Evolutionary conservation across 495 filamentous ascomycete species (phyloP).

Genomic region (Hypoxylon intermedium): DNA sequence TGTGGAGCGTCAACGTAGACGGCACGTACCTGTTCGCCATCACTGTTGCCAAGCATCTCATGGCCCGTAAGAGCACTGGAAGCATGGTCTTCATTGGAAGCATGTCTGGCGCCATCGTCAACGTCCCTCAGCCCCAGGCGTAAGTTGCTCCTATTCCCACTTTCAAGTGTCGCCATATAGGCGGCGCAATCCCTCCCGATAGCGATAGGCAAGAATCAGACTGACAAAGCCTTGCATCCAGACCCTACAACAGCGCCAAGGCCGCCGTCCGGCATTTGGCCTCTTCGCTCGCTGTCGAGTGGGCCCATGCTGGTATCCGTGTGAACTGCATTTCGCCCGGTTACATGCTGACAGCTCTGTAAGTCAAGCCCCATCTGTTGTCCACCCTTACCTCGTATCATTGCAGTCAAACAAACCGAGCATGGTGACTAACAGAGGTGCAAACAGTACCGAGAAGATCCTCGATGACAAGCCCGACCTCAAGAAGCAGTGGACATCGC

Average conservation of each 20-base stretch:
- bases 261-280: slow-evolving; percentile 87
- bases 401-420: slow-evolving; percentile 15
- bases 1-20: slow-evolving; percentile 94
- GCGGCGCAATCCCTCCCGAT: neutral
- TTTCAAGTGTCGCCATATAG: neutral
- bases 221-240: slow-evolving; percentile 32
- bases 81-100: slow-evolving; percentile 94
- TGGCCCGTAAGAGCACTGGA: slow-evolving; percentile 77
- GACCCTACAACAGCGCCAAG: slow-evolving; percentile 87
- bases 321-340: slow-evolving; percentile 93
- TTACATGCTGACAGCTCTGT: slow-evolving; percentile 95
- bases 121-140: slow-evolving; percentile 91
- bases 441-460: slow-evolving; percentile 84
- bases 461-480: slow-evolving; percentile 90
- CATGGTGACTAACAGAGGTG: slow-evolving; percentile 8
- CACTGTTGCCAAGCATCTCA: slow-evolving; percentile 85
- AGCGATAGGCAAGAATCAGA: neutral
- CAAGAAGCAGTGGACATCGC: slow-evolving; percentile 83
- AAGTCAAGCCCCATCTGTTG: slow-evolving; percentile 42
- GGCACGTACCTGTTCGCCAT: slow-evolving; percentile 91
- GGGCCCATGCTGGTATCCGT: slow-evolving; percentile 81
- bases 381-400: slow-evolving; percentile 16
- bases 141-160: slow-evolving; percentile 38
- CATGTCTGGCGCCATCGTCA: slow-evolving; percentile 93
- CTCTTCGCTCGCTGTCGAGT: slow-evolving; percentile 83